phyloP scores from a whole-genome alignment of 345 rosid species.

The Eutrema yunnanense region DNA sequence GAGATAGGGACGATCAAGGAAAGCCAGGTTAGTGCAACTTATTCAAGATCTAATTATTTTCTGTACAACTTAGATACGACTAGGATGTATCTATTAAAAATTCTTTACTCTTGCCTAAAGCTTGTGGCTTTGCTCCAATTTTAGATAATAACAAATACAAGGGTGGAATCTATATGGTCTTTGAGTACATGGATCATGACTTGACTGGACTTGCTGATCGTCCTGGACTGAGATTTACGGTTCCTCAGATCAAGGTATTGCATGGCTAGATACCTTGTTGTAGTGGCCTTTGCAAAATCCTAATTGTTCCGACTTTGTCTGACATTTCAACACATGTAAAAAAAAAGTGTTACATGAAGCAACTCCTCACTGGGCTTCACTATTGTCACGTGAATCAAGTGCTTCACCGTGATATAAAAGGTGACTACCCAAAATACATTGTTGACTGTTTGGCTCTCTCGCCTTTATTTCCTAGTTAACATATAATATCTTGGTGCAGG shows the following conservation, averaged over 20 bases:
- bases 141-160: constrained; percentile 89
- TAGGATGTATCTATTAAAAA: neutral
- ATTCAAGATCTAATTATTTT: neutral
- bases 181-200: constrained; percentile 98
- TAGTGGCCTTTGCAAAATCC: constrained; percentile 17
- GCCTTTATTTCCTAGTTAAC: neutral
- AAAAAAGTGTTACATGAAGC: constrained; percentile 90
- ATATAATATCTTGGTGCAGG: constrained; percentile 38
- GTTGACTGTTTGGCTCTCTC: neutral
- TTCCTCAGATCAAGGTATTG: constrained; percentile 86
- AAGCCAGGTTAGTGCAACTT: constrained; percentile 44
- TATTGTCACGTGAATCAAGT: constrained; percentile 96
- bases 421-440: constrained; percentile 21
- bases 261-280: constrained; percentile 22
- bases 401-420: constrained; percentile 97
- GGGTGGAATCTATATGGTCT: constrained; percentile 97
- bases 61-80: neutral
- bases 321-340: constrained; percentile 19
- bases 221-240: constrained; percentile 90
- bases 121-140: neutral
- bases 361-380: constrained; percentile 91
- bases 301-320: constrained; percentile 14
- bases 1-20: constrained; percentile 82
- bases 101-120: neutral
- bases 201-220: constrained; percentile 95